Conservation (phyloP, 2,329 filamentous ascomycete genomes). For the Pseudocercospora fuligena region DNA sequence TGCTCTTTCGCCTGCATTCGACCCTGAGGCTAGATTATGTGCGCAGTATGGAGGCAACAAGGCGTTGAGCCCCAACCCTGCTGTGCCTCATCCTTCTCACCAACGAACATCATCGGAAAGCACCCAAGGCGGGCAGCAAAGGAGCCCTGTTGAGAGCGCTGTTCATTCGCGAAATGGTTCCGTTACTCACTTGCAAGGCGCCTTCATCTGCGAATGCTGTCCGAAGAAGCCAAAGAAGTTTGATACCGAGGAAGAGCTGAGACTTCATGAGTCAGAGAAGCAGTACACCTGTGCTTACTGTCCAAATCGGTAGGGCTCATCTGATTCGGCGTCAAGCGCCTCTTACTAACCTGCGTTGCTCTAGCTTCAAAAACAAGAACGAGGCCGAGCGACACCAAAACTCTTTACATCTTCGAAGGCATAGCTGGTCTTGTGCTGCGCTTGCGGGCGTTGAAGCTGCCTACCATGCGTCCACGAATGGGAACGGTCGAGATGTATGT, state of each 20-base stretch:
- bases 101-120: constrained; percentile 49
- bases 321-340: not conserved
- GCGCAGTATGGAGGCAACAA: constrained; percentile 59
- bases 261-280: constrained; percentile 88
- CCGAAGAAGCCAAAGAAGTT: constrained; percentile 98
- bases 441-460: constrained; percentile 74
- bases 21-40: constrained; percentile 58
- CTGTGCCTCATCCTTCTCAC: constrained; percentile 44
- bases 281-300: constrained; percentile 94
- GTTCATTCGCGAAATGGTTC: constrained; percentile 55
- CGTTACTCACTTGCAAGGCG: constrained; percentile 59
- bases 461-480: constrained; percentile 77
- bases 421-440: constrained; percentile 96
- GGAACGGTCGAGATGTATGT: constrained; percentile 73
- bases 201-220: constrained; percentile 88
- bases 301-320: constrained; percentile 66
- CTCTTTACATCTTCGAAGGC: constrained; percentile 85
- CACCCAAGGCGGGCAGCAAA: constrained; percentile 44
- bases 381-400: constrained; percentile 97
- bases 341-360: not conserved
- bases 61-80: constrained; percentile 50
- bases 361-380: constrained; percentile 92
- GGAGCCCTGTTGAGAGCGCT: constrained; percentile 53
- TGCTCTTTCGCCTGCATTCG: constrained; percentile 62
- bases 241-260: constrained; percentile 79